Conservation (phyloP, 305 asterid genomes). For the Solanum aculeatissimum region DNA sequence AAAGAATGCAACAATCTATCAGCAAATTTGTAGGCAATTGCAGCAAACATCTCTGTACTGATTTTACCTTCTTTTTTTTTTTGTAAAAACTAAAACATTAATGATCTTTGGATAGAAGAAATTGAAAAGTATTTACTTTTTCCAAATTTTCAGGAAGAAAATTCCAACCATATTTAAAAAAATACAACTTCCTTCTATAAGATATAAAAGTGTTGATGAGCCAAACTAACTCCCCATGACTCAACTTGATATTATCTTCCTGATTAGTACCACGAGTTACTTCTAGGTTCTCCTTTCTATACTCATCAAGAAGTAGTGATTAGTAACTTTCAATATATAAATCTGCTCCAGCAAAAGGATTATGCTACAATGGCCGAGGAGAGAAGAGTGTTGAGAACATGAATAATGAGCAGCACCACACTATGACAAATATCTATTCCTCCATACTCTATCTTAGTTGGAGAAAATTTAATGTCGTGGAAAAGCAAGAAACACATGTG, state of each 20-base stretch:
- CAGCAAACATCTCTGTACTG: not conserved
- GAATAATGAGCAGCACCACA: not conserved
- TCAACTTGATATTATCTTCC: not conserved
- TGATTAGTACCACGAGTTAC: not conserved
- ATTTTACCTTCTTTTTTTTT: not conserved
- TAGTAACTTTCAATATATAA: not conserved
- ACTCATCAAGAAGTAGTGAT: not conserved
- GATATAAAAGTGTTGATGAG: not conserved
- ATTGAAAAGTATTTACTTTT: not conserved
- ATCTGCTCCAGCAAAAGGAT: not conserved
- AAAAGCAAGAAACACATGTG: not conserved
- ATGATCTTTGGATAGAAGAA: not conserved
- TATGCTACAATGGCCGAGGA: not conserved
- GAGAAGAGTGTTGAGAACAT: not conserved
- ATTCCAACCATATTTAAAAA: not conserved
- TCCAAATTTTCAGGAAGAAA: not conserved
- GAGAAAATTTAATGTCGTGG: not conserved
- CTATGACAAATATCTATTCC: not conserved
- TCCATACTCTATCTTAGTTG: not conserved
- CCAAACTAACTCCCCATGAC: not conserved
- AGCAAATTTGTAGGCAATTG: not conserved
- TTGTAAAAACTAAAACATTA: not conserved
- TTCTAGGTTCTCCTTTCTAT: not conserved
- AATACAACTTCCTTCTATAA: not conserved
- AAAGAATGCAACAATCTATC: not conserved